Evolutionary conservation across 306 rosid species (phyloP), one percentile per base, ranked within the genome.

Genomic region (Casuarina glauca): DNA sequence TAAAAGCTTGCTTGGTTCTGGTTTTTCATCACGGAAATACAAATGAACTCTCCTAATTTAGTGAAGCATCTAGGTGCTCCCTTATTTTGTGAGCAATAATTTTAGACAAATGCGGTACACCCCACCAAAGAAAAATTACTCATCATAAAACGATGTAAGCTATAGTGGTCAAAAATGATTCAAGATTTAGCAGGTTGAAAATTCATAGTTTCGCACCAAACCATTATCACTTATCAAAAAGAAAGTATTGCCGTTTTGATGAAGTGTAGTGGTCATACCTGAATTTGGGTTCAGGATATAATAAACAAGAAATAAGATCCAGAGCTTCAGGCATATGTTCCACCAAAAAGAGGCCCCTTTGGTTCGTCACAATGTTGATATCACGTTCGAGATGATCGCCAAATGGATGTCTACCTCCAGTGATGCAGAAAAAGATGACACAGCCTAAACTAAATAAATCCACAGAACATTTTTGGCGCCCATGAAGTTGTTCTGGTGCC

Each of bases 381-480:
- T 94, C 98, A 51, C 98, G 98, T 70, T 92, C 96, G 74, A 94
- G 81, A 69, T 69, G 84, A 43, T 91, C 91, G 49, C 98, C 98
- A 79, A 94, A 94, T 77, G 98, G 98, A 86, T 94, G 98, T 71
- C 74, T 82, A 73, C 98, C 96, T 36, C 91, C 86, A n/a, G 96
- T 91, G 70, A 94, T 73, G 81, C 98, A 91, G 75, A 76, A 91
- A 76, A 94, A 94, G 58, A 94, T 84, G 62, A 94, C 86, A 79
- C 96, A 91, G 5, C 98, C 98, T 77, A 94, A 80, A 85, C 91
- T 91, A 76, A 91, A 94, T 76, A 92, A 42, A 84, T 94, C 98
- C n/a, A 94, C 86, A 36, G 98, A 91, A n/a, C 96, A 90, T 35
- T 97, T 94, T 84, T 94, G 97, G 53, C 97, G 93, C 54, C 88